These are phyloP conservation scores for Metschnikowia hibisci DNA, from an alignment of 805 yeast genomes.

Conservation along the genomic window DNA sequence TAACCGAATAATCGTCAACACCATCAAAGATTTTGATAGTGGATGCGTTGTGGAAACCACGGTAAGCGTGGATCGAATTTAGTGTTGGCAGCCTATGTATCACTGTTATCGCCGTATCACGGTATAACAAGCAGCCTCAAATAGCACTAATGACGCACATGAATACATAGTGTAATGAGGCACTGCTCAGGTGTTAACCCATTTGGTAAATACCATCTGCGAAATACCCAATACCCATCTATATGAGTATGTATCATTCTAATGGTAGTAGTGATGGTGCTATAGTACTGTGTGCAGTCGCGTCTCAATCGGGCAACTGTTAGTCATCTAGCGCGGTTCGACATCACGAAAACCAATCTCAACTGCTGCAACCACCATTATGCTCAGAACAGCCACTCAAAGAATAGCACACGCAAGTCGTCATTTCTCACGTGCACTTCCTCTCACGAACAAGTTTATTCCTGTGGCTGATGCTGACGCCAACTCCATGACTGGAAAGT, in stretches of 20 bases:
- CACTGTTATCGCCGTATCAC: no score
- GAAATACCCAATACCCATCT: no score
- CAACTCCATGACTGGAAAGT: constrained; percentile 34
- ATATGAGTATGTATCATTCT: no score
- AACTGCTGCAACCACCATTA: constrained; percentile 2
- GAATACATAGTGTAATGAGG: not conserved
- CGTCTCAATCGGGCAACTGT: constrained; percentile 15
- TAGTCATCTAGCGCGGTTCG: constrained; percentile 22
- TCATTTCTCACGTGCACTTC: not conserved
- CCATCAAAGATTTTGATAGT: constrained; percentile 25
- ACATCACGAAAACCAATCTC: constrained; percentile 6
- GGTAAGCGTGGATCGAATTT: constrained; percentile 18
- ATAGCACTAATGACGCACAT: not conserved
- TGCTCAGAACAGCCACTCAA: constrained; percentile 1
- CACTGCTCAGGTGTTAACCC: no score
- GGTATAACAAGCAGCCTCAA: no score
- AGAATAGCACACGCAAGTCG: constrained; percentile 1
- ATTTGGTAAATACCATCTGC: no score
- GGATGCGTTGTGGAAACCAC: constrained; percentile 34
- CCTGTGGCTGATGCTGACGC: constrained; percentile 30
- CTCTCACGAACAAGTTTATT: constrained; percentile 7
- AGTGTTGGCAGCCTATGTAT: not conserved
- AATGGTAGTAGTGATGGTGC: not conserved
- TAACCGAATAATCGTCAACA: constrained; percentile 37
- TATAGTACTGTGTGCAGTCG: not conserved